Conservation (phyloP, 176 grass and related monocot genomes). For the Echinochloa phyllopogon region DNA sequence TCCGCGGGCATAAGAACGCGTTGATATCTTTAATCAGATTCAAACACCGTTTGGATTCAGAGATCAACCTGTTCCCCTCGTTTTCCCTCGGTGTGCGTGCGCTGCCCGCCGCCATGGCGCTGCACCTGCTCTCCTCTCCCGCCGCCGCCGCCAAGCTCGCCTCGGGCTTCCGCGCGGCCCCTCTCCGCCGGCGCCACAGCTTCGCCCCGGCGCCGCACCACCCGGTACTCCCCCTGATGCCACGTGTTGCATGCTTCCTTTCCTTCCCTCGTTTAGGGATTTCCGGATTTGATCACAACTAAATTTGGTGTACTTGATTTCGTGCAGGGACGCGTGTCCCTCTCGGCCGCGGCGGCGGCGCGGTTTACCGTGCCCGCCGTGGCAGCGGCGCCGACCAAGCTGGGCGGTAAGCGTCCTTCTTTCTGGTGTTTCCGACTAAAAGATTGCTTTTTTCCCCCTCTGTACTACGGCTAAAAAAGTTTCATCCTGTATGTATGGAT, state of each 20-base stretch:
- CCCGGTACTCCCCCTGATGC: not conserved
- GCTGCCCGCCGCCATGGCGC: conserved; percentile 1
- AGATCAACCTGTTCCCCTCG: not conserved
- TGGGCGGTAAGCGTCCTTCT: not conserved
- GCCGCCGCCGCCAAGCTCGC: conserved; percentile 14
- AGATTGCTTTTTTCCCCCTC: too few species aligned
- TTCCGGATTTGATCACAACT: not conserved
- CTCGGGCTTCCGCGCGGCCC: not conserved
- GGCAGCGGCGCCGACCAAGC: not conserved
- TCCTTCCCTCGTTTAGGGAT: not conserved
- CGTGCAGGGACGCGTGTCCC: not conserved
- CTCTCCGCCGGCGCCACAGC: not conserved
- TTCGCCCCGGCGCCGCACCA: not conserved
- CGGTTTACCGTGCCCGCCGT: not conserved
- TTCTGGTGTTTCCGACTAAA: too few species aligned
- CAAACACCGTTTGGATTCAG: too few species aligned
- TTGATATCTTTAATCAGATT: too few species aligned
- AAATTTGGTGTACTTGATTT: not conserved
- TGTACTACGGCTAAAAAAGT: too few species aligned
- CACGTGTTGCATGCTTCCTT: not conserved
- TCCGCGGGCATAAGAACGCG: too few species aligned
- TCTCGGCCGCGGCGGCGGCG: not conserved
- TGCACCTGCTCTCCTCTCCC: conserved; percentile 8
- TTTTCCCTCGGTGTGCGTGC: not conserved
- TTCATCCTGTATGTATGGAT: too few species aligned